phyloP scores from a whole-genome alignment of 169 alveolate genomes.

The Plasmodium vinckei region DNA sequence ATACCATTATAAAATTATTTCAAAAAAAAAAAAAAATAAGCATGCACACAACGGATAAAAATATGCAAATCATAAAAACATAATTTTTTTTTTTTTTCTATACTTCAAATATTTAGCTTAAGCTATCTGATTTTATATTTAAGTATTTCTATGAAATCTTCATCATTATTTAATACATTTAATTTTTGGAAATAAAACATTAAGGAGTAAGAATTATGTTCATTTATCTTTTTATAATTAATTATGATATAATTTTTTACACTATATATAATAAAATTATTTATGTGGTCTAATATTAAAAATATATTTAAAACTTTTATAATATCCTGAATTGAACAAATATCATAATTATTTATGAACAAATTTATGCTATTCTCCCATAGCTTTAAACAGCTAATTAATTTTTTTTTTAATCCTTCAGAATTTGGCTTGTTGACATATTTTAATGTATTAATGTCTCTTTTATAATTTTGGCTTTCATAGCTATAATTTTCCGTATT shows the following conservation, averaged over 20 bases:
- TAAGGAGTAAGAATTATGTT: constrained; percentile 50
- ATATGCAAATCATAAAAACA: no score
- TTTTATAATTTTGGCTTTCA: constrained; percentile 7
- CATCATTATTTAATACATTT: constrained; percentile 46
- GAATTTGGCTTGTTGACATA: constrained; percentile 12
- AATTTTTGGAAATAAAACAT: constrained; percentile 65
- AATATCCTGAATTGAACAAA: constrained; percentile 55
- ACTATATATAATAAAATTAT: constrained; percentile 15
- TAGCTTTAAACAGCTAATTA: constrained; percentile 17
- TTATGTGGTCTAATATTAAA: constrained; percentile 38
- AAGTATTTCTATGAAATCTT: constrained; percentile 53
- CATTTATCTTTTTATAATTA: constrained; percentile 71
- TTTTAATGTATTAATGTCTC: neutral
- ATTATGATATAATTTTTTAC: constrained; percentile 45
- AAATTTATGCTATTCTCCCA: constrained; percentile 63
- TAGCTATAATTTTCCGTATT: constrained; percentile 10
- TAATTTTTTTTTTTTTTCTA: constrained; percentile 9
- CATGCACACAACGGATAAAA: no score
- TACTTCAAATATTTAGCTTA: neutral
- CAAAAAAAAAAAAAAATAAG: constrained; percentile 10
- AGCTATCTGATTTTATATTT: constrained; percentile 46
- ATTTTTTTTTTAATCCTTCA: constrained; percentile 23
- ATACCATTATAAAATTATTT: no score
- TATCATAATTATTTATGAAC: constrained; percentile 46
- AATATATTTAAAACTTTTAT: constrained; percentile 44